Evolutionary conservation across 345 rosid species (phyloP).

Genomic region (Turnera subulata): DNA sequence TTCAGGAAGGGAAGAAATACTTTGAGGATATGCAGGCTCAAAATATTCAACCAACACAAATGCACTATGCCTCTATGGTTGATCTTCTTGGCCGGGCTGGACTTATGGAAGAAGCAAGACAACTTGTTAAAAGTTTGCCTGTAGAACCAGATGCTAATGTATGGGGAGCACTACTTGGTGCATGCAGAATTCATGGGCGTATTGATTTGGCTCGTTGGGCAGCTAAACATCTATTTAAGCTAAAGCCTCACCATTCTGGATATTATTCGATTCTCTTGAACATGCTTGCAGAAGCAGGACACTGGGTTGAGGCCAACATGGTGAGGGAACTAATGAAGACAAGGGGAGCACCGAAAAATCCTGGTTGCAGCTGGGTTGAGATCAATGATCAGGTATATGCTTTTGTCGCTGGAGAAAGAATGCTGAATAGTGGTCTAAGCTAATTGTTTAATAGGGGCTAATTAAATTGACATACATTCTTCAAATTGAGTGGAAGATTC

Average conservation of each 20-base stretch:
- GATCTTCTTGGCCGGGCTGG: constrained; percentile 56
- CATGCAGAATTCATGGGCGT: constrained; percentile 43
- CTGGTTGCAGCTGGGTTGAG: constrained; percentile 62
- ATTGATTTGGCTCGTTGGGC: constrained; percentile 41
- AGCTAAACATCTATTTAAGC: constrained; percentile 37
- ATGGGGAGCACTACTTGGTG: constrained; percentile 56
- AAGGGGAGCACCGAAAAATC: constrained; percentile 45
- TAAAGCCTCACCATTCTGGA: constrained; percentile 49
- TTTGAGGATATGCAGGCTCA: constrained; percentile 34
- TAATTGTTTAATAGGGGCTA: neutral
- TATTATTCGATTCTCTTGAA: constrained; percentile 46
- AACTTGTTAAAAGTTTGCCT: constrained; percentile 29
- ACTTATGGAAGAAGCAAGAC: constrained; percentile 35
- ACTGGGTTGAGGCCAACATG: constrained; percentile 44
- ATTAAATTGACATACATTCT: neutral
- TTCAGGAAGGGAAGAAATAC: constrained; percentile 40
- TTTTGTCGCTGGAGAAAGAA: constrained; percentile 51
- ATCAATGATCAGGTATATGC: constrained; percentile 44
- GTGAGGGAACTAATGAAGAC: constrained; percentile 41
- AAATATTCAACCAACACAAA: constrained; percentile 29
- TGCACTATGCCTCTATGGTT: constrained; percentile 56
- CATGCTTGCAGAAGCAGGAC: constrained; percentile 41
- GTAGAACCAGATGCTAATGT: constrained; percentile 36
- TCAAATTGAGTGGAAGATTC: too few species aligned
- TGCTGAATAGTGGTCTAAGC: neutral